These are phyloP conservation scores for Capsella rubella DNA, from an alignment of 441 rosid genomes.

Conservation along the genomic window DNA sequence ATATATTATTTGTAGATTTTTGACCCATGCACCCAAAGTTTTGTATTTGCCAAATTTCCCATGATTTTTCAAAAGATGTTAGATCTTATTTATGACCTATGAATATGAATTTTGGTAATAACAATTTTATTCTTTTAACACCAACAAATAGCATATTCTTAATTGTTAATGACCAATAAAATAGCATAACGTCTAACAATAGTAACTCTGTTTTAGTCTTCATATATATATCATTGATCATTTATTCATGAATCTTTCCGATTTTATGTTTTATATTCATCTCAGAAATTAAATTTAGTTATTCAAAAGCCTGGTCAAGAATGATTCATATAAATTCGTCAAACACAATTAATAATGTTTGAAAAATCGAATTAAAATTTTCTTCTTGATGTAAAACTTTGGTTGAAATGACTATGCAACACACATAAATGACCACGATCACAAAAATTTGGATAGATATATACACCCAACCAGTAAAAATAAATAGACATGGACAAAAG, in stretches of 20 bases:
- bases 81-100: neutral
- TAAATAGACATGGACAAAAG: neutral
- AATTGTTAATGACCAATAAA: too few relatives aligned
- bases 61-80: neutral
- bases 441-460: neutral
- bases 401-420: neutral
- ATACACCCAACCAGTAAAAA: neutral
- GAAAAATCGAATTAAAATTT: neutral
- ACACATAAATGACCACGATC: neutral
- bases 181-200: neutral
- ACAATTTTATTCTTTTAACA: neutral
- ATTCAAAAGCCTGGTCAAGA: constrained; percentile 18
- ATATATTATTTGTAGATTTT: constrained; percentile 15
- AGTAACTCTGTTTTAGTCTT: neutral
- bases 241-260: neutral
- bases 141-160: too few relatives aligned
- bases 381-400: constrained; percentile 1
- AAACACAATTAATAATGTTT: neutral
- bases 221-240: neutral
- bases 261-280: neutral
- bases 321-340: constrained; percentile 21
- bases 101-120: neutral
- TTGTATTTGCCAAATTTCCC: neutral
- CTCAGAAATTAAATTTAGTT: neutral
- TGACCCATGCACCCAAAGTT: constrained; percentile 10